Base-by-base conservation (phyloP, 805 yeast species). In the Nakazawaea populi region DNA sequence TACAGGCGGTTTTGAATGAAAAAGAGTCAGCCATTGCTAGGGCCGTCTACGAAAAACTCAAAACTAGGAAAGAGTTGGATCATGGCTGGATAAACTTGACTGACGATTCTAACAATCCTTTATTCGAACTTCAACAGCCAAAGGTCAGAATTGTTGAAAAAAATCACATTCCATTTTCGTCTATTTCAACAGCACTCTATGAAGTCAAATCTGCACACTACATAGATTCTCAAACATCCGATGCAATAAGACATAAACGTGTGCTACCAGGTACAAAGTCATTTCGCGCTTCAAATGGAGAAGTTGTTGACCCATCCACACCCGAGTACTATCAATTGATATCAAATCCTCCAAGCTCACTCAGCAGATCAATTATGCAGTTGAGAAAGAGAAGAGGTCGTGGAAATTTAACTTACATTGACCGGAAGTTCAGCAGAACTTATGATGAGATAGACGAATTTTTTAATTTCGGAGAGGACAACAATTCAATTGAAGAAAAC, bases 41-140 rank as follows among this genome's bases (percentile, higher is more conserved):
- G 51, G 95, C 89, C n/a, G 96, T 94, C 46, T 80, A 83, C 55
- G 96, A 89, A 58, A 87, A 89, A 64, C 74, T 92, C 66, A 80
- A 80, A 47, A 85, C 86, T 55, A 73, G 95, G 42, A 80, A 80
- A 56, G 76, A 83, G 55, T 79, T 76, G 54, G 91, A 87, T 60
- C 77, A 75, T 55, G 88, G 87, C 0, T 91, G 84, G 80, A 79
- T 87, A 56, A 94, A 94, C 61, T 73, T 87, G 48, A 87, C 97
- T 3, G 96, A 90, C 69, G 91, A 87, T 68, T 85, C 94, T 12
- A 80, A 80, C 61, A 87, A 84, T 61, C 97, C 97, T 11, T 82
- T 77, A 51, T 85, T 89, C 64, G 82, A 87, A 55, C 77, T 89
- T 48, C 75, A 83, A 6, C 73, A 81, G 47, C 78, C 82, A 30